phyloP scores from a whole-genome alignment of 306 rosid genomes.

The Dalbergia cochinchinensis region DNA sequence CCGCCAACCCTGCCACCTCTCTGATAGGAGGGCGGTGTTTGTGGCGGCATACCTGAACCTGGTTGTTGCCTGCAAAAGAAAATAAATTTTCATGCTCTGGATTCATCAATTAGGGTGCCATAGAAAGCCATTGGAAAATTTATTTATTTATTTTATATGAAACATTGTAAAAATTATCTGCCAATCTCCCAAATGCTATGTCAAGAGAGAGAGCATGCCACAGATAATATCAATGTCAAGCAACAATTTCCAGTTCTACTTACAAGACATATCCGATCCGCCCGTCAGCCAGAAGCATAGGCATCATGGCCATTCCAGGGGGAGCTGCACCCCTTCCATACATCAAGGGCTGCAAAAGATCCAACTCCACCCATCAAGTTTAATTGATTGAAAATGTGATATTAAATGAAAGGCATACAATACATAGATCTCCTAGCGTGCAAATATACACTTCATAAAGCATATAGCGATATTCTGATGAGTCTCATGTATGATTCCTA shows the following conservation, averaged over 20 bases:
- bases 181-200: conserved; percentile 16
- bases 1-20: conserved; percentile 70
- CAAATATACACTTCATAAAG: conserved; percentile 32
- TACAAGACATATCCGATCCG: conserved; percentile 95
- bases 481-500: conserved; percentile 11
- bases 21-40: conserved; percentile 62
- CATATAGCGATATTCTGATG: neutral
- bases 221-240: neutral
- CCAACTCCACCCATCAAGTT: conserved; percentile 41
- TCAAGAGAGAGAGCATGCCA: conserved; percentile 22
- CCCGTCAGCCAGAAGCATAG: conserved; percentile 96
- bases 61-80: conserved; percentile 84
- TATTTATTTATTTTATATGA: neutral
- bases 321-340: conserved; percentile 88
- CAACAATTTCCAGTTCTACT: conserved; percentile 48
- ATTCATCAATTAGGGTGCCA: conserved; percentile 26
- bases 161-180: conserved; percentile 13
- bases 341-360: conserved; percentile 75
- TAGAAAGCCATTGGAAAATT: conserved; percentile 4
- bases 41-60: conserved; percentile 75
- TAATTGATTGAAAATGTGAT: conserved; percentile 23
- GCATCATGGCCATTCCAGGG: conserved; percentile 95
- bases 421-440: conserved; percentile 7
- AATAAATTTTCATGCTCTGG: conserved; percentile 33
- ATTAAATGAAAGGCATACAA: conserved; percentile 27